phyloP scores from a whole-genome alignment of 176 grass and related monocot genomes.

The Areca catechu region DNA sequence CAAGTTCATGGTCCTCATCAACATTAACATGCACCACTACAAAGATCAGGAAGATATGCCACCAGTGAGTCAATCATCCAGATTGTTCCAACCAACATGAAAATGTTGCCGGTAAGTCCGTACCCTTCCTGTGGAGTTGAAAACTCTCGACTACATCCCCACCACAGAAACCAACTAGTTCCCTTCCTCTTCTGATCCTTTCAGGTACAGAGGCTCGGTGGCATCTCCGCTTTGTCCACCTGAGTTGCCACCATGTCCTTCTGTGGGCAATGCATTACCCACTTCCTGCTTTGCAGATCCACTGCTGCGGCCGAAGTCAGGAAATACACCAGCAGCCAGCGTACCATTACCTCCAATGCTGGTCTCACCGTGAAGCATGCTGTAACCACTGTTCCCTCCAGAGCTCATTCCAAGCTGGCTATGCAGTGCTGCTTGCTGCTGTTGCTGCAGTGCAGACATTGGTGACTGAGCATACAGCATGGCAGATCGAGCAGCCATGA shows the following conservation, averaged over 20 bases:
- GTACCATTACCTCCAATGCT: slow-evolving; percentile 47
- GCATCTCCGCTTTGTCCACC: slow-evolving; percentile 51
- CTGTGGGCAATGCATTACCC: slow-evolving; percentile 38
- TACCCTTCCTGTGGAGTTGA: not conserved
- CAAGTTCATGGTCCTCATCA: too few relatives aligned
- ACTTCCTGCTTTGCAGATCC: slow-evolving; percentile 37
- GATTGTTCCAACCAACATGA: not conserved
- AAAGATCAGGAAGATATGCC: too few relatives aligned
- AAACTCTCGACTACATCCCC: not conserved
- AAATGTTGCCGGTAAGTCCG: not conserved
- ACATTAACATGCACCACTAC: too few relatives aligned
- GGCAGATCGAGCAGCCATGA: slow-evolving; percentile 71
- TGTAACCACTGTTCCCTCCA: slow-evolving; percentile 62
- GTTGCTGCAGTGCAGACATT: slow-evolving; percentile 54
- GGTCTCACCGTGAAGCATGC: slow-evolving; percentile 75
- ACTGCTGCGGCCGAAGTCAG: slow-evolving; percentile 49
- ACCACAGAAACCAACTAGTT: not conserved
- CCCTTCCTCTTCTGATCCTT: slow-evolving; percentile 75
- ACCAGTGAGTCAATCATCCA: too few relatives aligned
- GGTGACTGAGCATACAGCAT: slow-evolving; percentile 72
- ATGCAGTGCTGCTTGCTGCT: slow-evolving; percentile 30
- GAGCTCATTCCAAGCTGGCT: slow-evolving; percentile 54
- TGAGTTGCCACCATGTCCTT: slow-evolving; percentile 40
- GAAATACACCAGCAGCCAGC: slow-evolving; percentile 43
- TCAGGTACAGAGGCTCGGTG: slow-evolving; percentile 49